A percentile compares a stretch with the other conserved stretches of the same genome.
Conservation (phyloP, 1,284 basidiomycete species). For the Gymnopus androsaceus region DNA sequence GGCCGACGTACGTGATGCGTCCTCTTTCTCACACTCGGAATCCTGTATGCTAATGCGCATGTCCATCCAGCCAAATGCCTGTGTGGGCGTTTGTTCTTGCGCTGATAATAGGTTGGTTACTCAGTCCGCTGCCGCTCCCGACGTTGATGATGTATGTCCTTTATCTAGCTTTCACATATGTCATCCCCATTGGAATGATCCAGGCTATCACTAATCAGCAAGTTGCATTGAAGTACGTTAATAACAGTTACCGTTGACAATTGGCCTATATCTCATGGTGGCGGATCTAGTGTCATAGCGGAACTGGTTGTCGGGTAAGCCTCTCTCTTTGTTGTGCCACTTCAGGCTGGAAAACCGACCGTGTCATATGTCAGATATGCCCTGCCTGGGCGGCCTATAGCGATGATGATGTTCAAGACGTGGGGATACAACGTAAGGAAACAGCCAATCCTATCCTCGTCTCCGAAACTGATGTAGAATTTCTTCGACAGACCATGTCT, state of each 20-base stretch:
- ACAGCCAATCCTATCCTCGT: no score
- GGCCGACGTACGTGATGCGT: slow-evolving; percentile 49
- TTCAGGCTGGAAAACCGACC: not conserved
- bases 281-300: slow-evolving; percentile 19
- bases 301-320: slow-evolving; percentile 39
- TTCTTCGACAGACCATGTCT: slow-evolving; percentile 21
- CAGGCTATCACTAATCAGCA: slow-evolving; percentile 54
- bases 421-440: slow-evolving; percentile 28
- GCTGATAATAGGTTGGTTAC: slow-evolving; percentile 31
- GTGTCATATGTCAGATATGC: slow-evolving; percentile 9
- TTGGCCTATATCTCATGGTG: not conserved
- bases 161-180: slow-evolving; percentile 44
- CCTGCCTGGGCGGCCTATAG: slow-evolving; percentile 38
- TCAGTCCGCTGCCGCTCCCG: slow-evolving; percentile 9
- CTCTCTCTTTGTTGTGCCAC: slow-evolving; percentile 9
- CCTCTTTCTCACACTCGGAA: not conserved
- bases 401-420: slow-evolving; percentile 42
- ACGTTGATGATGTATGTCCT: not conserved
- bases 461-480: not conserved
- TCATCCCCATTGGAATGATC: slow-evolving; percentile 61
- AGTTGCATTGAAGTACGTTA: slow-evolving; percentile 41
- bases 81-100: slow-evolving; percentile 47
- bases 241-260: not conserved
- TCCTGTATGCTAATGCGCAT: slow-evolving; percentile 20
- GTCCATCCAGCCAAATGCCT: slow-evolving; percentile 27